Base-by-base conservation (phyloP, 208 protist genomes). In the Leishmania amazonensis region DNA sequence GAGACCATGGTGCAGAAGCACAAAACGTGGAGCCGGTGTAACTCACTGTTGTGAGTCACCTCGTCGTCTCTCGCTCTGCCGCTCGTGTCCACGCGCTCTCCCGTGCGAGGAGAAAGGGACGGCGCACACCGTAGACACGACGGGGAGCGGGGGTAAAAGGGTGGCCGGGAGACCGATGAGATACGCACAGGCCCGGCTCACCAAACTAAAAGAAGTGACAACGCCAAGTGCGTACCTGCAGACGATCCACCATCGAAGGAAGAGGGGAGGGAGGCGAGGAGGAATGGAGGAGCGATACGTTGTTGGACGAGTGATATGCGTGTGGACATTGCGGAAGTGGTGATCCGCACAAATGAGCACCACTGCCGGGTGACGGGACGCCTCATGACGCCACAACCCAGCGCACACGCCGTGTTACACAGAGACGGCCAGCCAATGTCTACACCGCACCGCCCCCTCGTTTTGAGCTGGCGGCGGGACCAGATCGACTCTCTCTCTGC, bases 1-100 rank as follows among this genome's bases (percentile, higher is more conserved):
- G 42, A 81, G 3, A 76, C 77, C 81, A 85, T 85, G 6, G 45
- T 72, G 42, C 38, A 31, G 70, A 54, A 74, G 45, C 40, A 6
- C 47, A 51, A 31, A 28, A 74, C 8, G 45, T 54, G 42, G 45
- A 35, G 70, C 28, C 7, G 45, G 11, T 74, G 70, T 17, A 35
- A 13, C 7, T 28, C 67, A 31, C 42, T n/a, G 5, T 35, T 54
- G 11, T 54, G 3, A 21, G 40, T 74, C 70, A 31, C 24, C 70
- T 74, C 4, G 3, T 13, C 70, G 38, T 51, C 28, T 74, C 11
- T 53, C 9, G 70, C 45, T 53, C 40, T 54, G 51, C 21, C 17
- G 17, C 51, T 5, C 51, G 51, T 21, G 9, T 21, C 13, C 2
- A 21, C 51, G 15, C 51, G 51, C 51, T 54, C 3, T 21, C 17